These are phyloP conservation scores for Populus hybrid DNA, from an alignment of 441 rosid species.

Conservation along the genomic window DNA sequence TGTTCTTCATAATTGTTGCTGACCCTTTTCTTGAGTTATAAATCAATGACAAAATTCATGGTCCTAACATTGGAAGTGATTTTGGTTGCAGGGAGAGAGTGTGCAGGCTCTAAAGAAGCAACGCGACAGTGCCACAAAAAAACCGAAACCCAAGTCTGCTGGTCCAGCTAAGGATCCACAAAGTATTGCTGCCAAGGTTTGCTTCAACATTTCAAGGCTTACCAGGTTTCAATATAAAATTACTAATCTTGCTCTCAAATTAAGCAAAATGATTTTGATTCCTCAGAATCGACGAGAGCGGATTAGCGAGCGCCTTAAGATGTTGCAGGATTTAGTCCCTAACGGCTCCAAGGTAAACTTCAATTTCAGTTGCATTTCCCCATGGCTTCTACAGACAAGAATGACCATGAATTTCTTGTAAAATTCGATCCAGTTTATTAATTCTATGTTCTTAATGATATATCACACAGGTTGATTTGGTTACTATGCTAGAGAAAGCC, in stretches of 20 bases:
- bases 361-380: background rate
- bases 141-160: constrained; percentile 42
- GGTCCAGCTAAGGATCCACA: constrained; percentile 72
- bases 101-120: constrained; percentile 58
- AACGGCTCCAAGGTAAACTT: constrained; percentile 71
- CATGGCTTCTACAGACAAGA: background rate
- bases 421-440: background rate
- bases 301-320: constrained; percentile 82
- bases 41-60: background rate
- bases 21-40: background rate
- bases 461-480: constrained; percentile 70
- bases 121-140: constrained; percentile 31
- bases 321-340: constrained; percentile 79
- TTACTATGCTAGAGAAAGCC: constrained; percentile 90
- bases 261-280: constrained; percentile 10
- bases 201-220: background rate
- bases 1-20: background rate
- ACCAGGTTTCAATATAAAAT: background rate
- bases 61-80: background rate
- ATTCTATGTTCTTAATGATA: background rate
- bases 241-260: background rate
- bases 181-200: constrained; percentile 91
- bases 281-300: constrained; percentile 74
- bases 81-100: constrained; percentile 45
- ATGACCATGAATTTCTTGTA: too few relatives aligned